Evolutionary conservation across 2,329 filamentous ascomycete genomes (phyloP).

Genomic region (Coleophoma cylindrospora): DNA sequence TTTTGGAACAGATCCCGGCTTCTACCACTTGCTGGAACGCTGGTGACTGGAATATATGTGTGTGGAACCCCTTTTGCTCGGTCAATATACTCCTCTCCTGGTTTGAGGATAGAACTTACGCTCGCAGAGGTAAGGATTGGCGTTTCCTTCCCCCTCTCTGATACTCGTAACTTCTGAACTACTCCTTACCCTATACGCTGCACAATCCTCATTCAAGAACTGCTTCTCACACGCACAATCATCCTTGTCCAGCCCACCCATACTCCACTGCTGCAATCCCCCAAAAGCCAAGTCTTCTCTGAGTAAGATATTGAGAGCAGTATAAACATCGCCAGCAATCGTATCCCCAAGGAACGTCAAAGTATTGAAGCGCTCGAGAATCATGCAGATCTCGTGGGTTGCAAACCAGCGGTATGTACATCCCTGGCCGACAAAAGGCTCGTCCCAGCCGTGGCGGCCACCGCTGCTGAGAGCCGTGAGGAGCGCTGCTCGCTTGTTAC

Average conservation of each 20-base stretch:
- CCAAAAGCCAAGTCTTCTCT: slow-evolving; percentile 33
- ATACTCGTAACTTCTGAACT: slow-evolving; percentile 13
- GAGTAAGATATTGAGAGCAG: slow-evolving; percentile 38
- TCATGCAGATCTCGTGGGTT: slow-evolving; percentile 35
- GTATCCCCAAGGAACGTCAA: slow-evolving; percentile 37
- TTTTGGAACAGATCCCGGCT: slow-evolving; percentile 22
- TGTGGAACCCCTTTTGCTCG: background rate
- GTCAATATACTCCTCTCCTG: background rate
- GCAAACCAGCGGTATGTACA: slow-evolving; percentile 39
- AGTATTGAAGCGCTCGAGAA: slow-evolving; percentile 35
- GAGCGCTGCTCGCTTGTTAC: slow-evolving; percentile 24
- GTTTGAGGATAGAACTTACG: slow-evolving; percentile 6
- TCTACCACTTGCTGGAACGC: too few species aligned
- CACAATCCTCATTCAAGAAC: slow-evolving; percentile 29
- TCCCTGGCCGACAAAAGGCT: slow-evolving; percentile 28
- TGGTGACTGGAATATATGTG: slow-evolving; percentile 8
- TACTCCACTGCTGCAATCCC: slow-evolving; percentile 32
- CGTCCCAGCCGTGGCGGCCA: slow-evolving; percentile 33
- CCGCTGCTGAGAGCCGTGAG: slow-evolving; percentile 35
- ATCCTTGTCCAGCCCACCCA: slow-evolving; percentile 25
- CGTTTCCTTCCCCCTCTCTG: slow-evolving; percentile 6
- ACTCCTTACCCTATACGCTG: slow-evolving; percentile 18
- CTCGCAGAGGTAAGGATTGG: slow-evolving; percentile 10
- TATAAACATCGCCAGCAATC: slow-evolving; percentile 32
- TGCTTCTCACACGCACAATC: slow-evolving; percentile 35